These are phyloP conservation scores for Dendrobium huoshanense DNA, from an alignment of 106 monocot species.

Conservation along the genomic window DNA sequence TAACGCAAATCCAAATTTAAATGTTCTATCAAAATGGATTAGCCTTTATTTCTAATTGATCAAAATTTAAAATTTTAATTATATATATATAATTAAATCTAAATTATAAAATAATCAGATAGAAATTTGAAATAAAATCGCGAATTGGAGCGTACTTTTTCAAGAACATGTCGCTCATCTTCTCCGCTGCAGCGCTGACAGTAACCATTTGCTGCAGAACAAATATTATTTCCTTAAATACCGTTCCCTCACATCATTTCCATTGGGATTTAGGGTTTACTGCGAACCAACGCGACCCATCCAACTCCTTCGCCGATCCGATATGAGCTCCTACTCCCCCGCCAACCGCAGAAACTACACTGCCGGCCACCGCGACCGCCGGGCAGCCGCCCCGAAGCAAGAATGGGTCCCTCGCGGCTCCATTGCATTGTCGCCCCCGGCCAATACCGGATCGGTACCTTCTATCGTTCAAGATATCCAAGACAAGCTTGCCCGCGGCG, in stretches of 20 bases:
- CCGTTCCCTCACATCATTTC: background rate
- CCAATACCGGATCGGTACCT: slow-evolving; percentile 20
- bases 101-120: too few relatives aligned
- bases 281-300: background rate
- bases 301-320: background rate
- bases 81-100: too few relatives aligned
- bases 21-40: too few relatives aligned
- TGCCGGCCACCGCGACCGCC: background rate
- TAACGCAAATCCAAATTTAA: too few relatives aligned
- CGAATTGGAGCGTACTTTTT: too few relatives aligned
- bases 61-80: too few relatives aligned
- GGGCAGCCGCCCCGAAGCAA: background rate
- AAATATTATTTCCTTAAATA: background rate
- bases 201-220: background rate
- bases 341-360: background rate
- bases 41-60: too few relatives aligned
- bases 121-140: too few relatives aligned
- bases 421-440: background rate
- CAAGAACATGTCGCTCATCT: background rate
- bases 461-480: slow-evolving; percentile 91
- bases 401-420: slow-evolving; percentile 12
- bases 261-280: background rate
- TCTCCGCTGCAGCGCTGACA: background rate
- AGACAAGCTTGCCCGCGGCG: slow-evolving; percentile 69
- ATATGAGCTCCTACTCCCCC: slow-evolving; percentile 9